A percentile compares a stretch with the other conserved stretches of the same genome.
These are phyloP conservation scores for Pythium sp. DNA, from an alignment of 352 stramenopile genomes.

Conservation along the genomic window DNA sequence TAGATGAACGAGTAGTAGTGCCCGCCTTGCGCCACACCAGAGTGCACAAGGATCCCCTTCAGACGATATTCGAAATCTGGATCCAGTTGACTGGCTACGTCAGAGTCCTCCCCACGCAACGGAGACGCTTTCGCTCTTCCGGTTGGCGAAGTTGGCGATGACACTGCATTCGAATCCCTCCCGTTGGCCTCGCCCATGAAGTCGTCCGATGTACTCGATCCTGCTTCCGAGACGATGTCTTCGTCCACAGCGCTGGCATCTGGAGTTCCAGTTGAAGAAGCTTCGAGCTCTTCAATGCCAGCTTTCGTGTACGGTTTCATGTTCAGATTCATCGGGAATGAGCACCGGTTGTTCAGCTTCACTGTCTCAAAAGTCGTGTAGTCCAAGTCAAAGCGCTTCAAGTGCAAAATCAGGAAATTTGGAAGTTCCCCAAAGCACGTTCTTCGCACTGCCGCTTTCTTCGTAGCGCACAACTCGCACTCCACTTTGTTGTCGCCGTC, in stretches of 20 bases:
- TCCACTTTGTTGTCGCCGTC: constrained; percentile 98
- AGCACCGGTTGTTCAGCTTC: constrained; percentile 98
- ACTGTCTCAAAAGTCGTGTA: constrained; percentile 99
- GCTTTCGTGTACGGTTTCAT: constrained; percentile 98
- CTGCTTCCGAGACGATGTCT: constrained; percentile 53
- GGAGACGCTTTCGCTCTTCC: constrained; percentile 22
- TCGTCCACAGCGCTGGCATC: constrained; percentile 36
- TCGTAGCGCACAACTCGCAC: constrained; percentile 97
- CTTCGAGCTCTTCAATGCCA: constrained; percentile 93
- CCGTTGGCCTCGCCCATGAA: constrained; percentile 57
- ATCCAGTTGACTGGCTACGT: constrained; percentile 47
- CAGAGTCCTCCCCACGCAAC: constrained; percentile 19
- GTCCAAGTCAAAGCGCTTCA: constrained; percentile 99
- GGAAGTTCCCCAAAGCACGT: constrained; percentile 95
- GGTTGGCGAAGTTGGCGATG: constrained; percentile 26
- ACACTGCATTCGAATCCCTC: constrained; percentile 15
- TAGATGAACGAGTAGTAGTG: constrained; percentile 98
- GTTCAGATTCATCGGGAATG: constrained; percentile 97
- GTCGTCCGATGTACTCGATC: constrained; percentile 50
- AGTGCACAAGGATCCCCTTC: constrained; percentile 97
- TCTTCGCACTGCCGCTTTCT: constrained; percentile 95
- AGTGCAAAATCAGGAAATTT: constrained; percentile 96
- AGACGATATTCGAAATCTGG: constrained; percentile 96
- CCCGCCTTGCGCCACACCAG: constrained; percentile 96
- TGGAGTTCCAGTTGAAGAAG: constrained; percentile 25